Evolutionary conservation across 768 basidiomycete species (phyloP).

Genomic region (Termitomyces sp.): DNA sequence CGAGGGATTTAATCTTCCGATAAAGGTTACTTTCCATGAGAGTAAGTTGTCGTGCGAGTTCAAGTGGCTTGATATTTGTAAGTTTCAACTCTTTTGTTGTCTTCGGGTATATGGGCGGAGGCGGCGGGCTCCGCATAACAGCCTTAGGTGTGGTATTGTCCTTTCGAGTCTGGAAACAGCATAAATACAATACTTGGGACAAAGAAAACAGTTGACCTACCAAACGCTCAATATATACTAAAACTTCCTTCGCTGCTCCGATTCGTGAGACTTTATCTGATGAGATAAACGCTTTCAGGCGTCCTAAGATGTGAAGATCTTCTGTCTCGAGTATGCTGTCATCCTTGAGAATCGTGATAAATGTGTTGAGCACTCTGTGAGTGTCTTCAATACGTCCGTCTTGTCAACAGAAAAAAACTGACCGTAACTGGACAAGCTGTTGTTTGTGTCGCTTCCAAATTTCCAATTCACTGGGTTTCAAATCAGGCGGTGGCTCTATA

Average conservation of each 20-base stretch:
- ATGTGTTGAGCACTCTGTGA: slow-evolving; percentile 80
- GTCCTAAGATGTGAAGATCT: slow-evolving; percentile 74
- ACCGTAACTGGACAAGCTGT: slow-evolving; percentile 84
- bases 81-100: slow-evolving; percentile 70
- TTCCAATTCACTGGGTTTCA: slow-evolving; percentile 55
- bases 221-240: slow-evolving; percentile 70
- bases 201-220: slow-evolving; percentile 39
- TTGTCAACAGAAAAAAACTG: slow-evolving; percentile 19
- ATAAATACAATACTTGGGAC: neutral
- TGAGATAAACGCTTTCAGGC: slow-evolving; percentile 75
- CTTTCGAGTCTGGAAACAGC: slow-evolving; percentile 12
- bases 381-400: neutral
- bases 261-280: slow-evolving; percentile 58
- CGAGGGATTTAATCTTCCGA: slow-evolving; percentile 82
- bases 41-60: slow-evolving; percentile 92
- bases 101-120: slow-evolving; percentile 71
- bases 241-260: slow-evolving; percentile 69
- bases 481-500: slow-evolving; percentile 65
- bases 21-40: slow-evolving; percentile 86
- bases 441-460: slow-evolving; percentile 88
- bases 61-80: slow-evolving; percentile 80
- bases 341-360: slow-evolving; percentile 85
- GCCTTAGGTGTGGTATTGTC: slow-evolving; percentile 76
- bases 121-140: slow-evolving; percentile 57
- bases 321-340: slow-evolving; percentile 82